Base-by-base conservation (phyloP, 1,284 basidiomycete genomes). In the Tilletia setariae region DNA sequence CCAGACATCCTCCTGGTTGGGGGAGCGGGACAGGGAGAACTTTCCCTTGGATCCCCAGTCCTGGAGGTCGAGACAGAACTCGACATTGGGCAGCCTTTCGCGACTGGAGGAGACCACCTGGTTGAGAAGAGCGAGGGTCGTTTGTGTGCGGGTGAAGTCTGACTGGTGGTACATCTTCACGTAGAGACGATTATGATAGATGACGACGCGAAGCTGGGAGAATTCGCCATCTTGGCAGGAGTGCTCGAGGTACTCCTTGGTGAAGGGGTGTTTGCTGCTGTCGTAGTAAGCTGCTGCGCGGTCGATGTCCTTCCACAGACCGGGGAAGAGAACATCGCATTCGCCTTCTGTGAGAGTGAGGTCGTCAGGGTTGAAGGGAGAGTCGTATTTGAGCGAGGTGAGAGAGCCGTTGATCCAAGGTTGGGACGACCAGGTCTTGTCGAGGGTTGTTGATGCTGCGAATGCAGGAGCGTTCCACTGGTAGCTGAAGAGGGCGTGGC, bases 21-120 rank as follows among this genome's bases (percentile, higher is more conserved):
- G 70, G 0, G 70, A 67, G 1, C 80, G 67, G 47, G 78, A 76
- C 4, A 82, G 69, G 28, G 74, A 73, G 35, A 80, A 79, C 61
- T 80, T 79, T 67, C 78, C 78, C 66, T 70, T 69, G 1, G 63
- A 66, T 1, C 77, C 77, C 80, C 80, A 82, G 64, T 82, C 80
- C 53, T 73, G 72, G 59, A 75, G 70, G 28, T 70, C 71, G 19
- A 82, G 62, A 53, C 78, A 79, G 53, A 82, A 82, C 70, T 82
- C 80, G n/a, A 78, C 73, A 67, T 82, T 75, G 2, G 80, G 80
- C 44, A 82, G 61, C 56, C 67, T 72, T 65, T 82, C 80, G 15
- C 74, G 66, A 7, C 74, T 65, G 0, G 72, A 72, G 9, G 71
- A 68, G 15, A 80, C 76, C 16, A 69, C 64, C 65, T 78, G 74